Conservation (phyloP, 2,329 filamentous ascomycete genomes). For the Pleomassaria siparia region DNA sequence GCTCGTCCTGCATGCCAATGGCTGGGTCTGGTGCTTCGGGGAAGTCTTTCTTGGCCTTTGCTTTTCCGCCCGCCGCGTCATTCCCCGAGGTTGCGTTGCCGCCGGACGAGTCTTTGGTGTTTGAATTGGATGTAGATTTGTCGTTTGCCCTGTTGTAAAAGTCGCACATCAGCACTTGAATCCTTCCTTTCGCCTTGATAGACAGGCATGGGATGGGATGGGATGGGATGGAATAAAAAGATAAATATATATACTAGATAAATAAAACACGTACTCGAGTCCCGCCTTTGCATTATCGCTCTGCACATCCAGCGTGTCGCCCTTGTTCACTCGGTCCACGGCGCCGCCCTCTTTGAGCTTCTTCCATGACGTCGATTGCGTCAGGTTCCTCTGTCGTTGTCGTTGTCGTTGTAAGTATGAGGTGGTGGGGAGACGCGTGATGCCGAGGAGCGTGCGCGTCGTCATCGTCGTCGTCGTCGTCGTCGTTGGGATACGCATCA, state of each 20-base stretch:
- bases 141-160: conserved; percentile 20
- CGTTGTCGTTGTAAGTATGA: too few species aligned
- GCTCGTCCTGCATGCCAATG: conserved; percentile 56
- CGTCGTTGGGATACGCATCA: too few species aligned
- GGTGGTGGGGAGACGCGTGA: too few species aligned
- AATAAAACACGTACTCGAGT: conserved; percentile 7
- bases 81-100: conserved; percentile 44
- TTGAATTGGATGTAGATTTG: conserved; percentile 5
- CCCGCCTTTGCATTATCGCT: conserved; percentile 31
- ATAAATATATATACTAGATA: too few species aligned
- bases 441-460: too few species aligned
- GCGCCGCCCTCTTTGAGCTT: conserved; percentile 24
- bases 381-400: too few species aligned
- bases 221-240: too few species aligned
- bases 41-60: conserved; percentile 50
- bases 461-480: too few species aligned
- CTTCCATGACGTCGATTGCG: neutral
- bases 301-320: conserved; percentile 40
- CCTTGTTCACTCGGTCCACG: conserved; percentile 31
- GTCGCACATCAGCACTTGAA: neutral
- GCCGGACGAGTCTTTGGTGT: conserved; percentile 40
- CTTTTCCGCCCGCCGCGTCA: conserved; percentile 41
- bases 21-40: conserved; percentile 50
- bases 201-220: neutral
- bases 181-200: neutral